These are phyloP conservation scores for Fusarium avenaceum DNA, from an alignment of 2,329 filamentous ascomycete genomes.

Conservation along the genomic window DNA sequence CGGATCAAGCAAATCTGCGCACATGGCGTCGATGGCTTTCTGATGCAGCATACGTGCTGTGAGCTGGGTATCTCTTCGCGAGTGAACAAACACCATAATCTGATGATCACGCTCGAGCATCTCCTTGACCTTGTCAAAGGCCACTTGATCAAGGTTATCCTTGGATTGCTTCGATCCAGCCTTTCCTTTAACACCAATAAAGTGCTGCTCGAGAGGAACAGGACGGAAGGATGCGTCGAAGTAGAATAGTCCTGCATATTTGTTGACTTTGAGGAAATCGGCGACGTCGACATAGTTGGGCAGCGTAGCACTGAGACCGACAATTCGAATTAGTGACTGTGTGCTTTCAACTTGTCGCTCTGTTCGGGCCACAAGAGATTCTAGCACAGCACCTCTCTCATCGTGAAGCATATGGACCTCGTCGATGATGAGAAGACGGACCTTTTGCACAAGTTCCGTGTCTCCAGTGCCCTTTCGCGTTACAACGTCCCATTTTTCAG, in stretches of 20 bases:
- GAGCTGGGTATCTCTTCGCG: conserved; percentile 90
- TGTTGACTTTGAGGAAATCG: conserved; percentile 96
- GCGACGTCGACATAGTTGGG: conserved; percentile 98
- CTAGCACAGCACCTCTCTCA: conserved; percentile 93
- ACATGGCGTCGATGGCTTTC: conserved; percentile 85
- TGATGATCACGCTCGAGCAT: conserved; percentile 96
- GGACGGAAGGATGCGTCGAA: conserved; percentile 97
- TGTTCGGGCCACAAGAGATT: conserved; percentile 94
- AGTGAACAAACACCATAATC: conserved; percentile 99
- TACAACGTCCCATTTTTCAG: conserved; percentile 99
- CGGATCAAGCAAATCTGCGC: conserved; percentile 86
- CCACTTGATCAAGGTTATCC: conserved; percentile 88
- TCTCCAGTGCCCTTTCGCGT: conserved; percentile 97
- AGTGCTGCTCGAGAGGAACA: conserved; percentile 96
- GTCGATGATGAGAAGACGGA: conserved; percentile 94
- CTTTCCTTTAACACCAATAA: conserved; percentile 95
- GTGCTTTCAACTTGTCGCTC: conserved; percentile 98
- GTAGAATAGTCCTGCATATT: conserved; percentile 92
- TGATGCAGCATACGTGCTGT: conserved; percentile 89
- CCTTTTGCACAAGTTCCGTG: conserved; percentile 97
- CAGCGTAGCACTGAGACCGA: conserved; percentile 93
- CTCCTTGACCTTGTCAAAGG: conserved; percentile 94
- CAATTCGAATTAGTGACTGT: conserved; percentile 94
- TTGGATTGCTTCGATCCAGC: conserved; percentile 82
- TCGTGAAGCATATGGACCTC: conserved; percentile 99